A percentile compares a stretch with the other conserved stretches of the same genome.
These are phyloP conservation scores for Dunaliella sp. DNA, from an alignment of 139 green algal species.

Conservation along the genomic window DNA sequence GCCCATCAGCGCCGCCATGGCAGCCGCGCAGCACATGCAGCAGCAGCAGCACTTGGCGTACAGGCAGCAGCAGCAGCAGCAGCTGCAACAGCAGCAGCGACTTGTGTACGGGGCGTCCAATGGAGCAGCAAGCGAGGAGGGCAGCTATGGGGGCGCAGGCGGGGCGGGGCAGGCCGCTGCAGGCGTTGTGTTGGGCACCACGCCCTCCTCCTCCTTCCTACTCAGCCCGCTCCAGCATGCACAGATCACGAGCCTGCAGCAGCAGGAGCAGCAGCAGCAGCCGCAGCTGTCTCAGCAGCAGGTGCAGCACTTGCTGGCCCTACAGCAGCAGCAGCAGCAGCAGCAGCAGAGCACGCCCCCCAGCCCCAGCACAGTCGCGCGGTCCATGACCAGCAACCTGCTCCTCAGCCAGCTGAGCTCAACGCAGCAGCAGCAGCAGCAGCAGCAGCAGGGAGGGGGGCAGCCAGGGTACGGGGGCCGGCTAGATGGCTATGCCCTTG, in stretches of 20 bases:
- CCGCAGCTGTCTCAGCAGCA: not conserved
- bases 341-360: constrained; percentile 18
- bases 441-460: constrained; percentile 11
- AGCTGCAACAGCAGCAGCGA: not conserved
- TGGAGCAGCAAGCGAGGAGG: not conserved
- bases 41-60: too few relatives aligned
- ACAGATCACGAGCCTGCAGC: not conserved
- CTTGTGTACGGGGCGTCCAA: not conserved
- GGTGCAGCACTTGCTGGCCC: not conserved
- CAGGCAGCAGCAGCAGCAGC: constrained; percentile 8
- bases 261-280: constrained; percentile 17
- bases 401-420: not conserved
- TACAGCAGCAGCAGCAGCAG: constrained; percentile 10
- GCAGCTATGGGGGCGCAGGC: not conserved
- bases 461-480: not conserved
- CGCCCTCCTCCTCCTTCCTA: constrained; percentile 17
- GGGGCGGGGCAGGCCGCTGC: not conserved
- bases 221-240: constrained; percentile 10
- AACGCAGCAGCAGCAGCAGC: constrained; percentile 3
- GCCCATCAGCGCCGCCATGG: not conserved
- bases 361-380: not conserved
- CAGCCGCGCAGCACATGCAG: not conserved
- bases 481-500: not conserved
- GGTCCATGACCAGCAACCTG: not conserved
- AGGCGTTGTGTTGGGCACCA: not conserved